These are phyloP conservation scores for Globisporangium ultimum DNA, from an alignment of 352 stramenopile genomes.

Conservation along the genomic window DNA sequence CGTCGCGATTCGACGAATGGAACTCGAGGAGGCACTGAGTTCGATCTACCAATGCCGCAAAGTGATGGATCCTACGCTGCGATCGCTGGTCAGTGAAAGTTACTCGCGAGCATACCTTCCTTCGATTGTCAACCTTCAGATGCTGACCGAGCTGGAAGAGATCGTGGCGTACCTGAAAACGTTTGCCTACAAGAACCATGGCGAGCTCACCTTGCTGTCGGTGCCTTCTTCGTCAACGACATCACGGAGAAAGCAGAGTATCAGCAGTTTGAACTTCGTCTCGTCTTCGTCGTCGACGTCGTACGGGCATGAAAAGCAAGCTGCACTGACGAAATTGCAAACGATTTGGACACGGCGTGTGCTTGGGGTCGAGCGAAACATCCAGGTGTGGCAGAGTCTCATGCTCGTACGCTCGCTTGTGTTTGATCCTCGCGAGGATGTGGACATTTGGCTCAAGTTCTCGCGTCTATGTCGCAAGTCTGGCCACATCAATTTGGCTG, in stretches of 20 bases:
- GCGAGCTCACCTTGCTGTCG: conserved; percentile 68
- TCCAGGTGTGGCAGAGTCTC: conserved; percentile 93
- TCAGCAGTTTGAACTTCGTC: conserved; percentile 79
- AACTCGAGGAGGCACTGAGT: conserved; percentile 90
- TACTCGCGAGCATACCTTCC: conserved; percentile 96
- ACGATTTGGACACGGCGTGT: conserved; percentile 87
- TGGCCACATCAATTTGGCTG: conserved; percentile 83
- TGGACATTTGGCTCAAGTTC: conserved; percentile 94
- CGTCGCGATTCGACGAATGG: conserved; percentile 92
- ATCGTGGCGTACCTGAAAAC: conserved; percentile 84
- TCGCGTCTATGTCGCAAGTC: conserved; percentile 90
- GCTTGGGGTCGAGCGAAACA: conserved; percentile 93
- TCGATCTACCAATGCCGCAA: conserved; percentile 93
- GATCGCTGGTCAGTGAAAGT: conserved; percentile 95
- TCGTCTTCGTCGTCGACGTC: conserved; percentile 69
- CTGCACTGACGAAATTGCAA: conserved; percentile 70
- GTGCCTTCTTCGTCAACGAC: conserved; percentile 27
- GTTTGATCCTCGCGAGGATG: conserved; percentile 86
- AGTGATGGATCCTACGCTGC: conserved; percentile 96
- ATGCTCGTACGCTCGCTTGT: conserved; percentile 94
- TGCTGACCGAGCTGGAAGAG: conserved; percentile 95
- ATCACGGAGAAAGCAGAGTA: conserved; percentile 65
- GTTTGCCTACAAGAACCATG: conserved; percentile 78
- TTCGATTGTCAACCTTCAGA: conserved; percentile 97
- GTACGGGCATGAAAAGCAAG: conserved; percentile 72